A percentile compares a stretch with the other conserved stretches of the same genome.
phyloP scores from a whole-genome alignment of 1,284 basidiomycete genomes.

The Rhodotorula sp. region DNA sequence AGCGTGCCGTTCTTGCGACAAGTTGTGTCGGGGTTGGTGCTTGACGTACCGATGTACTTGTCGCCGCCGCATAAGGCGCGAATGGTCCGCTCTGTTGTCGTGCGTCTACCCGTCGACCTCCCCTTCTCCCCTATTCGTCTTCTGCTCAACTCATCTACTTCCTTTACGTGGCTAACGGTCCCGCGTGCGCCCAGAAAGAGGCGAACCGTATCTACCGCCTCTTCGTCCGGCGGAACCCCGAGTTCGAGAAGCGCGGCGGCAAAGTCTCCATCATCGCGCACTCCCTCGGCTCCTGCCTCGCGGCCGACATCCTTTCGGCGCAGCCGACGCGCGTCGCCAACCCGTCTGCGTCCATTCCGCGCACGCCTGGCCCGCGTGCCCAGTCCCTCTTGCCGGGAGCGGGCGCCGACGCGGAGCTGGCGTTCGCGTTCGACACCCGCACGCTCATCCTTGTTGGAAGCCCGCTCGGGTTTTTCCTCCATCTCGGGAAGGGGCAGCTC shows the following conservation, averaged over 20 bases:
- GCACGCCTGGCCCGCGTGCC: neutral
- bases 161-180: too few species aligned
- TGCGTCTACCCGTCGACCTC: conserved; percentile 5
- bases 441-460: conserved; percentile 49
- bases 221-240: conserved; percentile 49
- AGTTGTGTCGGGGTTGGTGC: conserved; percentile 48
- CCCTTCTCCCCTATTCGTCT: neutral
- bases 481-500: conserved; percentile 47
- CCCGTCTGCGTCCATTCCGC: neutral
- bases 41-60: conserved; percentile 51
- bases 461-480: conserved; percentile 48
- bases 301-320: conserved; percentile 47
- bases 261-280: conserved; percentile 49
- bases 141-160: neutral
- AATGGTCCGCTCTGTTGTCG: conserved; percentile 48
- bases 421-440: conserved; percentile 47
- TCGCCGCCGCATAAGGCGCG: conserved; percentile 45
- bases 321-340: conserved; percentile 48
- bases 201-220: conserved; percentile 50
- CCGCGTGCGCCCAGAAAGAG: conserved; percentile 30
- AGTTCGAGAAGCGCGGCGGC: conserved; percentile 37
- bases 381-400: neutral
- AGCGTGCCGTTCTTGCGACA: conserved; percentile 47
- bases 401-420: neutral
- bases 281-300: conserved; percentile 46